Conservation (phyloP, 2,329 filamentous ascomycete genomes). For the Stagonosporopsis tanaceti region DNA sequence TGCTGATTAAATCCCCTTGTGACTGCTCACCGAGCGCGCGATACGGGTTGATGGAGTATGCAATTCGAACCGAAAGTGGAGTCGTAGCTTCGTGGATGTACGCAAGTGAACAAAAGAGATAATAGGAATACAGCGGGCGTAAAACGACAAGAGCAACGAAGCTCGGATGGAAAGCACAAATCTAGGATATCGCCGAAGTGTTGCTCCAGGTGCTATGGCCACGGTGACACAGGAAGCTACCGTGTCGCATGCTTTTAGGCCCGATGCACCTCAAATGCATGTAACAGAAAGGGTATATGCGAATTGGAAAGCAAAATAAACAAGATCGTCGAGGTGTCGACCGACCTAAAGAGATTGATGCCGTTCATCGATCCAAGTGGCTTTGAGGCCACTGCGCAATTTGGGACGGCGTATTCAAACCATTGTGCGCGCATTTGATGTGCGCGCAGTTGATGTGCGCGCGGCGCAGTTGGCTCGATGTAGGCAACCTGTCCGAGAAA, state of each 20-base stretch:
- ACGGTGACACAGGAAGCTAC: slow-evolving; percentile 19
- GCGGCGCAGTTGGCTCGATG: slow-evolving; percentile 19
- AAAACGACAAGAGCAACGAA: slow-evolving; percentile 32
- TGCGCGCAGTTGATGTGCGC: slow-evolving; percentile 9
- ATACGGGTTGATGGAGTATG: slow-evolving; percentile 25
- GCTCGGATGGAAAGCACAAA: slow-evolving; percentile 33
- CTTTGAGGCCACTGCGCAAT: not conserved
- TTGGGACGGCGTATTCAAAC: slow-evolving; percentile 5
- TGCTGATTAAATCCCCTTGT: slow-evolving; percentile 7
- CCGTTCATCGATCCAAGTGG: slow-evolving; percentile 14
- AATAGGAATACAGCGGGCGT: slow-evolving; percentile 22
- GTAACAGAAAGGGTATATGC: slow-evolving; percentile 38
- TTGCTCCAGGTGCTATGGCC: slow-evolving; percentile 30
- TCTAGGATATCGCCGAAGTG: slow-evolving; percentile 43
- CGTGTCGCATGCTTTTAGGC: slow-evolving; percentile 24
- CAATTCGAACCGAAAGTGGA: slow-evolving; percentile 22
- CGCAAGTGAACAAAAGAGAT: slow-evolving; percentile 21
- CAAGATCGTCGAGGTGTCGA: slow-evolving; percentile 19
- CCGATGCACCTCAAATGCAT: slow-evolving; percentile 25
- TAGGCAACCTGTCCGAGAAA: slow-evolving; percentile 15
- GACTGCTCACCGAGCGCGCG: slow-evolving; percentile 15
- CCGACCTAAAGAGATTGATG: slow-evolving; percentile 20
- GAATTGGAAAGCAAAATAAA: slow-evolving; percentile 22
- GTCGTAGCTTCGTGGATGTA: slow-evolving; percentile 33
- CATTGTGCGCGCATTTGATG: slow-evolving; percentile 9